Conservation (phyloP, 2,329 filamentous ascomycete genomes). For the Lojkania enalia region DNA sequence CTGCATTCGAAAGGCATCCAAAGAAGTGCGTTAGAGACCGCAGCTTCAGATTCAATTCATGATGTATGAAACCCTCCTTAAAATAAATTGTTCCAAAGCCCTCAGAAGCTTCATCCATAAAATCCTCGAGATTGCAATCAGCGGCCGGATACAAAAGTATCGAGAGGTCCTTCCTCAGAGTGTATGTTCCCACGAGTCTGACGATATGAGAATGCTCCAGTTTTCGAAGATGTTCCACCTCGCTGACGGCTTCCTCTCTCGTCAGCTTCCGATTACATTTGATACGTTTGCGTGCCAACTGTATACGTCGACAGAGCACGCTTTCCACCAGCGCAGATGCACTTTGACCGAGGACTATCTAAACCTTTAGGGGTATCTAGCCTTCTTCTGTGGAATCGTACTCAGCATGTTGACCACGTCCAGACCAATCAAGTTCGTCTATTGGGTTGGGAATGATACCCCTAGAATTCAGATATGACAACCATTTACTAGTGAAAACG, state of each 20-base stretch:
- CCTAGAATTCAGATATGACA: background rate
- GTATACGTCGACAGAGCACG: slow-evolving; percentile 18
- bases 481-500: too few relatives aligned
- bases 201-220: slow-evolving; percentile 24
- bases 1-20: slow-evolving; percentile 16
- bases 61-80: background rate
- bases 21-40: slow-evolving; percentile 8
- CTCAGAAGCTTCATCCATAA: slow-evolving; percentile 8
- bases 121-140: slow-evolving; percentile 21
- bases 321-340: slow-evolving; percentile 21
- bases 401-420: slow-evolving; percentile 20
- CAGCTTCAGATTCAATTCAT: background rate
- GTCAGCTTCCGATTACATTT: slow-evolving; percentile 16
- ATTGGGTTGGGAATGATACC: slow-evolving; percentile 4
- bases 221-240: slow-evolving; percentile 23
- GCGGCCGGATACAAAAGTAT: slow-evolving; percentile 27
- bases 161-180: slow-evolving; percentile 11
- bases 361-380: slow-evolving; percentile 11
- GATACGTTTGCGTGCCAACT: slow-evolving; percentile 25
- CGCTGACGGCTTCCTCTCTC: slow-evolving; percentile 20
- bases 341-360: slow-evolving; percentile 12
- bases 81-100: background rate
- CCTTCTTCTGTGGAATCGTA: slow-evolving; percentile 11
- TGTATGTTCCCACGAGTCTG: slow-evolving; percentile 23
- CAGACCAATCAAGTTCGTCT: slow-evolving; percentile 20